Base-by-base conservation (phyloP, 1,284 basidiomycete species). In the Volvariella volvacea region DNA sequence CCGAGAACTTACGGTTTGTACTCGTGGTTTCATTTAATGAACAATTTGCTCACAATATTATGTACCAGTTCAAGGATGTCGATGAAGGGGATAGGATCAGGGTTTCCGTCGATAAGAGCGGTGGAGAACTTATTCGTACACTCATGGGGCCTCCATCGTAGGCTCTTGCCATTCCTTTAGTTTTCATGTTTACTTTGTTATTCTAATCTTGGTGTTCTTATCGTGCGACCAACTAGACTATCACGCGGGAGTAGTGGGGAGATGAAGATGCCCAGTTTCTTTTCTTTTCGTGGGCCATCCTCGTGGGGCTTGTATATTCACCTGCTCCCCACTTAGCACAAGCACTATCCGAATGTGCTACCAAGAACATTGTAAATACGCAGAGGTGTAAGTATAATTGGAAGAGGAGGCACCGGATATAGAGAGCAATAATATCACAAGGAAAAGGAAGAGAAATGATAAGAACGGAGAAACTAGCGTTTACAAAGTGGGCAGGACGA, bases 1-100 rank as follows among this genome's bases (percentile, higher is more conserved):
- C n/a, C 64, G 81, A 46, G 82, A 86, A 58, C 60, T 86, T 48
- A 84, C 80, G 45, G 83, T 85, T 55, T 41, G 77, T 67, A 10
- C 17, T 21, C 34, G 36, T 45, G 45, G 34, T 48, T 36, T 22
- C 15, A 17, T 19, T 47, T 48, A 36, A 12, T 31, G 28, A 17
- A 45, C 21, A 30, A 7, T 15, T 28, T 40, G 14, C 38, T 49
- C 10, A 42, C 25, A 30, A n/a, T n/a, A 10, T 7, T 34, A 32
- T 31, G 3, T 36, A 47, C 19, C 51, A 83, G 80, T 84, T 85
- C 66, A 82, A 83, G 57, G 82, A 85, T 52, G 56, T 83, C 12
- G 64, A 66, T 41, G 65, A 69, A 43, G 78, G 80, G 22, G 78
- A 82, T 57, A 72, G 67, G 47, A 70, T 83, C 42, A 64, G 70